Conservation (phyloP, 1,139 yeast species). For the Suhomyces guaymorum region DNA sequence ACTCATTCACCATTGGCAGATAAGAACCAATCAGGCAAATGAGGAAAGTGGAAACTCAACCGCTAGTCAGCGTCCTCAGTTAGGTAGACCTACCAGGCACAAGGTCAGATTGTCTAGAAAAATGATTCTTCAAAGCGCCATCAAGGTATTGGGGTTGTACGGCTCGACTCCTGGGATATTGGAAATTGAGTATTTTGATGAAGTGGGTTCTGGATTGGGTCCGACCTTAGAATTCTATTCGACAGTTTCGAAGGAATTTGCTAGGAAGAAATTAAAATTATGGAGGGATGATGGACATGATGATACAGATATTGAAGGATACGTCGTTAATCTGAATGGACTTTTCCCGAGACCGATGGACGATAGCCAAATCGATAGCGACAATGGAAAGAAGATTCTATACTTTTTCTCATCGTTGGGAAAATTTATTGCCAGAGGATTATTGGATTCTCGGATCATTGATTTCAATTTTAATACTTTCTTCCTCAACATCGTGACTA, state of each 20-base stretch:
- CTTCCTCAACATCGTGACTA: conserved; percentile 57
- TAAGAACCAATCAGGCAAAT: conserved; percentile 47
- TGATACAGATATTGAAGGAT: conserved; percentile 33
- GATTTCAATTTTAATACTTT: conserved; percentile 77
- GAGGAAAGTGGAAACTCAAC: conserved; percentile 21
- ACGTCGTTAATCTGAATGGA: conserved; percentile 49
- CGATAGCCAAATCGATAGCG: conserved; percentile 26
- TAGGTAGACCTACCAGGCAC: conserved; percentile 80
- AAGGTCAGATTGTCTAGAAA: conserved; percentile 78
- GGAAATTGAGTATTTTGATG: conserved; percentile 87
- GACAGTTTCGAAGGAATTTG: conserved; percentile 72
- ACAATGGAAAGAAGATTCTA: conserved; percentile 47
- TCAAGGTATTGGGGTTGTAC: conserved; percentile 73
- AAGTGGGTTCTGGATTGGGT: conserved; percentile 95
- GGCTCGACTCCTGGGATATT: conserved; percentile 79
- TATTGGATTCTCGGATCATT: conserved; percentile 81
- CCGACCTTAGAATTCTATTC: conserved; percentile 95
- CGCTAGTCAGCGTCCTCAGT: conserved; percentile 36
- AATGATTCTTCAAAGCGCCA: conserved; percentile 72
- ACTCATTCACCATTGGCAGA: conserved; percentile 77
- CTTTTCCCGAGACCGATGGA: conserved; percentile 74
- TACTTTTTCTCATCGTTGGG: conserved; percentile 71
- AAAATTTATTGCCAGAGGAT: conserved; percentile 80
- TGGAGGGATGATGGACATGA: conserved; percentile 60
- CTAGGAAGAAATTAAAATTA: conserved; percentile 54